Evolutionary conservation across 306 rosid genomes (phyloP), one percentile per base, ranked within the genome.

Genomic region (Trifolium dubium): DNA sequence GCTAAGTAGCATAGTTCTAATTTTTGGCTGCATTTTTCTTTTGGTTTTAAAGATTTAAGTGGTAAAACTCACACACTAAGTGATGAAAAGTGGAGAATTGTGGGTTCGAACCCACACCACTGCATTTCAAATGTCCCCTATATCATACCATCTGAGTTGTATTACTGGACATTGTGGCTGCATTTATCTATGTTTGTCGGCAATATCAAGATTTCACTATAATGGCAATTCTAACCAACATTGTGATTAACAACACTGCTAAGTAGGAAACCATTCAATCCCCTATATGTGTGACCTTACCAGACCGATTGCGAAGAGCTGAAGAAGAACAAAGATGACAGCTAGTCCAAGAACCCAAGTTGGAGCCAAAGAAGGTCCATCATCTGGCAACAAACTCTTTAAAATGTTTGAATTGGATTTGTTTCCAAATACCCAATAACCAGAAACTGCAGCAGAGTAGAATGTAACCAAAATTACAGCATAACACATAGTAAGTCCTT

Each of bases 291-390:
- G 74, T 44, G 17, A 59, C 67, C 77, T 83, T 84, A 93, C 98
- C 81, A 86, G 88, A 78, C 90, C 97, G 74, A 94, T 94, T 80
- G 98, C 98, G 43, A 94, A 79, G 83, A 94, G 97, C 64, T 94
- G 98, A 76, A 94, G 95, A 70, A 94, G 97, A 75, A 94, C 88
- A 70, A 88, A 91, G 82, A 87, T 43, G 74, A 91, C 87, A 4
- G 88, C 89, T 9, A 94, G 91, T 69, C 83, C 92, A 66, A 94
- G 83, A 31, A 91, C 83, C 97, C 97, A 89, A 10, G 96, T 87
- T 9, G 98, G 97, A 80, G 95, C 97, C 77, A 91, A 74, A 81
- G 96, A 75, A 83, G 98, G 89, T 34, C 86, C 95, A 14, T 83
- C 73, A 73, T 89, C 90, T 1, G 98, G 97, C 61, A 91, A n/a